Percentiles rank a stretch among this genome's conserved stretches.
These are phyloP conservation scores for Phylloporus sp. DNA, from an alignment of 768 basidiomycete genomes.

Conservation along the genomic window DNA sequence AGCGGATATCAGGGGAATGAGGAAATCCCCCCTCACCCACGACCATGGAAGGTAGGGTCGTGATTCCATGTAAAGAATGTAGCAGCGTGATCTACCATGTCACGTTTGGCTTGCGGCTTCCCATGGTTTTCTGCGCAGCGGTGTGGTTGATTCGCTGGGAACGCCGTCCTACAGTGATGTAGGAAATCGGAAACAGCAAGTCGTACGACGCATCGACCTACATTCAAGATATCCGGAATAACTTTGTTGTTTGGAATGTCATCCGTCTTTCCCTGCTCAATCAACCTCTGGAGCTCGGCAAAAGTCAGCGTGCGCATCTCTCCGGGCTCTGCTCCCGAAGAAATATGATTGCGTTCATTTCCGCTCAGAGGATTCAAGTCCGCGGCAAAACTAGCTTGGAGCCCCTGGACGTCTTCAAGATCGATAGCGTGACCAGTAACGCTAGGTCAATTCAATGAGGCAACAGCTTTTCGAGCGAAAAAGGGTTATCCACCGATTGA, in stretches of 20 bases:
- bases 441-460: constrained; percentile 24
- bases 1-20: constrained; percentile 1
- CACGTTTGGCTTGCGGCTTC: constrained; percentile 33
- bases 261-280: constrained; percentile 66
- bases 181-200: background rate
- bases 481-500: constrained; percentile 47
- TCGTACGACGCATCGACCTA: constrained; percentile 28
- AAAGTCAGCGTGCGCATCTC: constrained; percentile 55
- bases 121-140: constrained; percentile 64
- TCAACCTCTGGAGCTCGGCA: constrained; percentile 61
- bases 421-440: constrained; percentile 26
- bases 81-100: constrained; percentile 14
- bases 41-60: constrained; percentile 6
- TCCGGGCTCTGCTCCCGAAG: constrained; percentile 7
- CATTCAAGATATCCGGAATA: constrained; percentile 65
- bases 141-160: constrained; percentile 52
- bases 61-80: constrained; percentile 15
- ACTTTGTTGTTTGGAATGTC: constrained; percentile 74
- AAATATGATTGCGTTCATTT: constrained; percentile 13
- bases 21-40: constrained; percentile 11
- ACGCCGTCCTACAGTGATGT: constrained; percentile 39
- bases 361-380: constrained; percentile 14
- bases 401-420: constrained; percentile 26
- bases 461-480: constrained; percentile 28
- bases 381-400: constrained; percentile 6